Percentiles rank a stretch among this genome's conserved stretches.
Evolutionary conservation across 2,329 filamentous ascomycete genomes (phyloP).

Genomic region (Thermoascus crustaceus): DNA sequence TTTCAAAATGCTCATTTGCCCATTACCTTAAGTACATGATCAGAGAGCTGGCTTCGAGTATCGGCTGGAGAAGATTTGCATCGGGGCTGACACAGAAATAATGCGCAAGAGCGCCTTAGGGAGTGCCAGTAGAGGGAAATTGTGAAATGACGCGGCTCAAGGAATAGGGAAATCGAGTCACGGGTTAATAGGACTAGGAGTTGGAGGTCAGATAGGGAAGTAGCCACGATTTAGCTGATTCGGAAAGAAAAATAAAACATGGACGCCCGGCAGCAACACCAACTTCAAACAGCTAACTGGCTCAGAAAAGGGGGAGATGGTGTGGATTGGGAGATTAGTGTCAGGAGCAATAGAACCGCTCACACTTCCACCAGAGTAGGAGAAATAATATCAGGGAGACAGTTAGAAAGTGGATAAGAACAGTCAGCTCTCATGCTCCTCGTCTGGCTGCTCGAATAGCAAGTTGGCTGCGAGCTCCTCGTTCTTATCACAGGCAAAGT

Average conservation of each 20-base stretch:
- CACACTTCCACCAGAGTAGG: constrained; percentile 1
- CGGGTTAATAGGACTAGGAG: background rate
- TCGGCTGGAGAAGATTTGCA: too few species aligned
- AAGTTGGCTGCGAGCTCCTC: constrained; percentile 98
- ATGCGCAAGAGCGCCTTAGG: too few species aligned
- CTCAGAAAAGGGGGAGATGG: background rate
- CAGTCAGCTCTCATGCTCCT: constrained; percentile 46
- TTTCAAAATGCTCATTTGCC: constrained; percentile 18
- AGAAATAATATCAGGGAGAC: background rate
- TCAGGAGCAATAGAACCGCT: constrained; percentile 1
- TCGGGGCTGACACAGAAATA: too few species aligned
- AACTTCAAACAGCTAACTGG: background rate
- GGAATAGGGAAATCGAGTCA: constrained; percentile 2
- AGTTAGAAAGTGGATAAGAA: constrained; percentile 7
- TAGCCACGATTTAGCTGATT: too few species aligned
- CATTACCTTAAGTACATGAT: constrained; percentile 24
- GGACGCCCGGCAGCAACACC: background rate
- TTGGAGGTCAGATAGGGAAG: background rate
- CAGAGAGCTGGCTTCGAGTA: constrained; percentile 12
- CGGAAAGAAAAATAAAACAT: background rate
- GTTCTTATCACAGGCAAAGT: constrained; percentile 99
- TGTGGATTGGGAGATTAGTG: background rate
- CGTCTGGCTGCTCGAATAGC: constrained; percentile 92
- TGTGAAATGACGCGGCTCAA: background rate
- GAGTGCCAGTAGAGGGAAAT: too few species aligned